phyloP scores from a whole-genome alignment of 1,284 basidiomycete species.

The Sparassis latifolia region DNA sequence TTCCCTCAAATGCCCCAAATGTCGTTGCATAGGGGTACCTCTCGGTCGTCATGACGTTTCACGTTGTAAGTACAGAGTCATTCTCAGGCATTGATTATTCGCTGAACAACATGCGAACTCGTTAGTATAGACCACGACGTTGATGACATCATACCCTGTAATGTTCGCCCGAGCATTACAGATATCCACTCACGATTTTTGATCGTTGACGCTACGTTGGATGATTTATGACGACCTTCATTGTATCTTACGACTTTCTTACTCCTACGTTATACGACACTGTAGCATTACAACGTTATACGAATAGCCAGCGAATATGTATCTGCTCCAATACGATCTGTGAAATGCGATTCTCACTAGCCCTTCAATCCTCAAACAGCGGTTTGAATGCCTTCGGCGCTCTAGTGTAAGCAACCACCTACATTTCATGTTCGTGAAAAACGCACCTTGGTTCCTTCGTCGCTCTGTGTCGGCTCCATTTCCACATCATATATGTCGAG shows the following conservation, averaged over 20 bases:
- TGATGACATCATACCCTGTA: neutral
- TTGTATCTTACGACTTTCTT: neutral
- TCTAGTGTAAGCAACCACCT: neutral
- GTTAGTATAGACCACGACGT: neutral
- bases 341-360: neutral
- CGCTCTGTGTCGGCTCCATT: constrained; percentile 47
- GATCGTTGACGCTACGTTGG: neutral
- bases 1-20: neutral
- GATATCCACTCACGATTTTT: neutral
- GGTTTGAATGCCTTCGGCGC: constrained; percentile 47
- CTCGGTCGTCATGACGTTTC: too few species aligned
- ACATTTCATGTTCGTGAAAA: neutral
- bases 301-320: neutral
- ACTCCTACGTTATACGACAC: too few species aligned
- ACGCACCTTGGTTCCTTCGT: constrained; percentile 27
- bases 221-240: neutral
- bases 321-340: neutral
- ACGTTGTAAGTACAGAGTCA: neutral
- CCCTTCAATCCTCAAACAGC: constrained; percentile 54
- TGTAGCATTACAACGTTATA: too few species aligned
- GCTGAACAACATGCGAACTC: neutral
- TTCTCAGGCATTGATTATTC: neutral
- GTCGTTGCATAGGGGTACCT: neutral
- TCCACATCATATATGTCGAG: constrained; percentile 33
- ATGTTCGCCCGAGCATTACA: neutral